These are phyloP conservation scores for Mallotus repandus DNA, from an alignment of 441 rosid genomes.

Conservation along the genomic window DNA sequence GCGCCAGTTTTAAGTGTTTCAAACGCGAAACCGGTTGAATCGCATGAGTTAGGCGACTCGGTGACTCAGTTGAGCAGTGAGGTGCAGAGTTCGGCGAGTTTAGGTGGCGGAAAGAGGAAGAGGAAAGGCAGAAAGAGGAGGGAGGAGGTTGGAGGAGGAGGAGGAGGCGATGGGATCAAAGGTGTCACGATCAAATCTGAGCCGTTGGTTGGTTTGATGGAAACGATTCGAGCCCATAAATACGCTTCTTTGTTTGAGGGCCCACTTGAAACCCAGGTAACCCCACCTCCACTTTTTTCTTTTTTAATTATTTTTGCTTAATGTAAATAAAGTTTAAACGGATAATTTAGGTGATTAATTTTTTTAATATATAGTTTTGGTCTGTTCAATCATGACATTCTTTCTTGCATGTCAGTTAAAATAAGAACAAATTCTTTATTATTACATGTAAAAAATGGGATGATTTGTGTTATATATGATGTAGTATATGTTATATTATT, in stretches of 20 bases:
- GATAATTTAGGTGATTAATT: no score
- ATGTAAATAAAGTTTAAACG: background rate
- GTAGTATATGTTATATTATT: no score
- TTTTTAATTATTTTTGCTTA: background rate
- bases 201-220: slow-evolving; percentile 32
- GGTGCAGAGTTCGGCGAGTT: slow-evolving; percentile 43
- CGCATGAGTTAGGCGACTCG: slow-evolving; percentile 20
- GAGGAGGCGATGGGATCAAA: slow-evolving; percentile 32
- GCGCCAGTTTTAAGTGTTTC: slow-evolving; percentile 31
- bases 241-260: slow-evolving; percentile 41
- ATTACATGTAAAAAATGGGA: no score
- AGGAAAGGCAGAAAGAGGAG: slow-evolving; percentile 26
- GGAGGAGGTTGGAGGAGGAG: slow-evolving; percentile 28
- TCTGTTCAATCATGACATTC: no score
- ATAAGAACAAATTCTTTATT: no score
- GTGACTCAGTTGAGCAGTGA: slow-evolving; percentile 39
- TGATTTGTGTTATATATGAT: no score
- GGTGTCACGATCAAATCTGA: slow-evolving; percentile 40
- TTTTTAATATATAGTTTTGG: no score
- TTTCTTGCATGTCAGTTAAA: no score
- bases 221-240: slow-evolving; percentile 37
- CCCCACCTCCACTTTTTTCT: background rate
- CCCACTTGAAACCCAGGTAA: slow-evolving; percentile 48
- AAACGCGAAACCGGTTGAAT: slow-evolving; percentile 12
- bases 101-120: slow-evolving; percentile 31